Percentiles rank a stretch among this genome's conserved stretches.
These are phyloP conservation scores for Fonsecaea nubica DNA, from an alignment of 2,329 filamentous ascomycete species.

Conservation along the genomic window DNA sequence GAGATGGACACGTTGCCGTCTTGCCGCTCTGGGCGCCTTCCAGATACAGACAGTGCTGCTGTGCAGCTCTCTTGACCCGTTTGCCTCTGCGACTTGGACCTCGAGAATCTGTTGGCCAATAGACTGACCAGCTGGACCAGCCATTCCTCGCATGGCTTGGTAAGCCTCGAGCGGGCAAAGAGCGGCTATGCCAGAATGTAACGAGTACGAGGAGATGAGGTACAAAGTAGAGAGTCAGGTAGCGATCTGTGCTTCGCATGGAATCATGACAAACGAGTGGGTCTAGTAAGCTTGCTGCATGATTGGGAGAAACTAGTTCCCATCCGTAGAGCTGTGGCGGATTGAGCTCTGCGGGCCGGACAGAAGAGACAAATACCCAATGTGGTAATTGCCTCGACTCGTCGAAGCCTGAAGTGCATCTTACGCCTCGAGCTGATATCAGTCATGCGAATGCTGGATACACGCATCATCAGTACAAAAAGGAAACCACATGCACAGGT, in stretches of 20 bases:
- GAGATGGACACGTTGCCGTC: not conserved
- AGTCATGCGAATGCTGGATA: not conserved
- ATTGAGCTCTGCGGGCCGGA: constrained; percentile 2
- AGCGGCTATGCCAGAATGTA: not conserved
- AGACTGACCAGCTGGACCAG: not conserved
- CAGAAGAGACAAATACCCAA: constrained; percentile 4
- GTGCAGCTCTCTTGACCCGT: constrained; percentile 4
- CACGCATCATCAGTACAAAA: constrained; percentile 1
- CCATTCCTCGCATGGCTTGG: constrained; percentile 20
- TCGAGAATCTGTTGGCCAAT: not conserved
- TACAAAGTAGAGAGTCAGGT: not conserved
- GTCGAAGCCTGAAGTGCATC: not conserved
- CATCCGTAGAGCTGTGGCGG: constrained; percentile 8
- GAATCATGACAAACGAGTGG: constrained; percentile 9
- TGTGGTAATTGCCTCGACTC: not conserved
- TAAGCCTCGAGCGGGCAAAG: constrained; percentile 16
- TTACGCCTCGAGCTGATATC: not conserved
- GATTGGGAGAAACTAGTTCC: constrained; percentile 2
- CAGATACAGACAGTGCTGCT: constrained; percentile 6
- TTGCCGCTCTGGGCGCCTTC: constrained; percentile 10
- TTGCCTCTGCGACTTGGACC: not conserved
- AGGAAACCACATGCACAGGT: not conserved
- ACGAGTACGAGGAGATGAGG: not conserved
- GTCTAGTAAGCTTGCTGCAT: not conserved
- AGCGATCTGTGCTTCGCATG: constrained; percentile 11